Evolutionary conservation across 371 early-diverging fungal species (phyloP), one percentile per base, ranked within the genome.

Genomic region (Parasitella parasitica): DNA sequence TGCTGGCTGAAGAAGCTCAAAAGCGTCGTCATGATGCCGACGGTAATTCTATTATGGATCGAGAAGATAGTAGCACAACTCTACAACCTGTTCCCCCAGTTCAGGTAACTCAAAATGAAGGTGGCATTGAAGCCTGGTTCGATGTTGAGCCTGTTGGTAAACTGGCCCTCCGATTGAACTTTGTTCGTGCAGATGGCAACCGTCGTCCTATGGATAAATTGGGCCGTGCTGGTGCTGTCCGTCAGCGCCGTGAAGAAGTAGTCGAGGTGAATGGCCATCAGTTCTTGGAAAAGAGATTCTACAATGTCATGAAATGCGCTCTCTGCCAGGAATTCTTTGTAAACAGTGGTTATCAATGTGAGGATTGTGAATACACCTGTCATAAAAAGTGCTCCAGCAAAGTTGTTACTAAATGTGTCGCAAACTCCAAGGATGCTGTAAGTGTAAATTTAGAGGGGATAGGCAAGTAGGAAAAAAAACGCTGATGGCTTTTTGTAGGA

Each of bases 231-330:
- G 90, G 88, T 39, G 95, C 96, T 8, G 93, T 96, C 11, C 91
- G 95, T 63, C 93, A 95, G 77, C 81, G 85, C 60, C 86, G 83
- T 61, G 88, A 87, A 43, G 86, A 83, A 22, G 80, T 92, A 22
- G 84, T 83, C 12, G 90, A 88, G 52, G 87, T 91, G 67, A 88
- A 89, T 37, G 97, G 97, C 15, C 97, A 98, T 75, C 88, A 91
- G 69, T 96, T 97, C 70, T 86, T 86, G 59, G 83, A 89, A 41
- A 80, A 88, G 57, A 89, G 87, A 57, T 93, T 92, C 58, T 97
- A 95, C 73, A 90, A 92, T 57, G 90, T 96, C 66, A 91, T 96
- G 91, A 91, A 92, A 67, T 98, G 98, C 74, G 95, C 97, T 3
- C 73, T 93, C 5, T 98, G 98, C 78, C 76, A 82, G 49, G 97